These are phyloP conservation scores for Kluyveromyces starmeri DNA, from an alignment of 805 yeast genomes.

Conservation along the genomic window DNA sequence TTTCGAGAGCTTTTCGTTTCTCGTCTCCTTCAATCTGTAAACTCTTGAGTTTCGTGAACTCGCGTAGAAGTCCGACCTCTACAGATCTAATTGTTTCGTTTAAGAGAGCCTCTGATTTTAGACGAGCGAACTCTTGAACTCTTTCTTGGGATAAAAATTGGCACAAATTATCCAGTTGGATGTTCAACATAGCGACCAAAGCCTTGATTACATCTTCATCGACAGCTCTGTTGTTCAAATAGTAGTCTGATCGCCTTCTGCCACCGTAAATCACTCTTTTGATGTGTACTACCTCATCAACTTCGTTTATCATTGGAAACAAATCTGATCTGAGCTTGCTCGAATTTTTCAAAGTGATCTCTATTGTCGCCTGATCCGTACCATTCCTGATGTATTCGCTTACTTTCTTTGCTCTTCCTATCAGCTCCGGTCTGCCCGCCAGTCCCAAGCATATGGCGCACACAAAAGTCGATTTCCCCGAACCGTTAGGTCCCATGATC, in stretches of 20 bases:
- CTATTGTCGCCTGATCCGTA: constrained; percentile 28
- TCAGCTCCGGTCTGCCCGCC: constrained; percentile 65
- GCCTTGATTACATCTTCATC: constrained; percentile 40
- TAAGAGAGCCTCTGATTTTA: constrained; percentile 66
- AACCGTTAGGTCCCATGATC: constrained; percentile 94
- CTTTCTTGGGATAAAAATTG: constrained; percentile 94
- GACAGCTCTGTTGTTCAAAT: constrained; percentile 33
- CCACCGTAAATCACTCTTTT: constrained; percentile 38
- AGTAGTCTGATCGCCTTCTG: constrained; percentile 43
- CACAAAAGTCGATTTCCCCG: constrained; percentile 89
- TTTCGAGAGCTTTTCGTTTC: constrained; percentile 30
- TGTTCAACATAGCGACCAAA: constrained; percentile 43
- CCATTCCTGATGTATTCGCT: constrained; percentile 71
- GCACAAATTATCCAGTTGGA: constrained; percentile 85
- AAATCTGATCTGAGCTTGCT: constrained; percentile 7
- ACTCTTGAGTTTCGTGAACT: constrained; percentile 48
- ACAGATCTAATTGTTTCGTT: constrained; percentile 76
- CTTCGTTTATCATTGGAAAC: constrained; percentile 10
- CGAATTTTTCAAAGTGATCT: constrained; percentile 27
- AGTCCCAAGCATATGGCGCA: constrained; percentile 88
- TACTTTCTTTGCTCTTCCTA: constrained; percentile 58
- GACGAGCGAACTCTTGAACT: constrained; percentile 83
- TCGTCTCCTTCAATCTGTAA: constrained; percentile 38
- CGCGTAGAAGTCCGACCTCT: constrained; percentile 47
- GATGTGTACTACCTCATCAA: constrained; percentile 27